Base-by-base conservation (phyloP, 2,329 filamentous ascomycete genomes). In the Pseudogymnoascus verrucosus region DNA sequence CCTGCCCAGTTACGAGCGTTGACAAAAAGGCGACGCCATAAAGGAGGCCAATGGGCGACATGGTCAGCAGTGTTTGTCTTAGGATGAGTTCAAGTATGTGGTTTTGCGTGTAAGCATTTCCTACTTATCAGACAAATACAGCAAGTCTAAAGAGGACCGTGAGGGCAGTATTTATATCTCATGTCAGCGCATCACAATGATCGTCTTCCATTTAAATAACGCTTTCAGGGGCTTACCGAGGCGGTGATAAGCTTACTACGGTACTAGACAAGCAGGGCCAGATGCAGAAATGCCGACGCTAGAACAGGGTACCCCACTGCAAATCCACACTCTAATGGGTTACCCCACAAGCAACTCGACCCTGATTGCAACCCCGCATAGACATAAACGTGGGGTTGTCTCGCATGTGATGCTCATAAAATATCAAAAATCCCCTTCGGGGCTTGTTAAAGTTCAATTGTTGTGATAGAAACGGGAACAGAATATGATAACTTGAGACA, bases 41-140 rank as follows among this genome's bases (percentile, higher is more conserved):
- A 5, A 57, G 14, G 51, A 57, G 51, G 51, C 51, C 51, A 57
- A 57, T 57, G 51, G 51, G 51, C 51, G 51, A 34, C 51, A 57
- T 34, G 4, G 5, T 34, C 14, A 11, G 7, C 6, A 4, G 44
- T 51, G 7, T 28, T 51, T 51, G 14, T 51, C 14, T 51, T 51
- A 2, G 14, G 21, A 51, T n/a, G 16, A 51, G 23, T n/a, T 28
- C 4, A 51, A 28, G 14, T 51, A 51, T 16, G 44, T 16, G 14
- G 51, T 28, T 16, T 12, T 12, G 26, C 5, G 26, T 14, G n/a
- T 10, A 34, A 19, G n/a, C 51, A 34, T 34, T 8, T 19, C n/a
- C 34, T 12, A 34, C 31, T 19, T 10, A 19, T 12, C 11, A 54
- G 5, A 10, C n/a, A 16, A 54, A 54, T 16, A 11, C 23, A 16